Evolutionary conservation across 305 asterid genomes (phyloP).

Genomic region (Solanum hybrid): DNA sequence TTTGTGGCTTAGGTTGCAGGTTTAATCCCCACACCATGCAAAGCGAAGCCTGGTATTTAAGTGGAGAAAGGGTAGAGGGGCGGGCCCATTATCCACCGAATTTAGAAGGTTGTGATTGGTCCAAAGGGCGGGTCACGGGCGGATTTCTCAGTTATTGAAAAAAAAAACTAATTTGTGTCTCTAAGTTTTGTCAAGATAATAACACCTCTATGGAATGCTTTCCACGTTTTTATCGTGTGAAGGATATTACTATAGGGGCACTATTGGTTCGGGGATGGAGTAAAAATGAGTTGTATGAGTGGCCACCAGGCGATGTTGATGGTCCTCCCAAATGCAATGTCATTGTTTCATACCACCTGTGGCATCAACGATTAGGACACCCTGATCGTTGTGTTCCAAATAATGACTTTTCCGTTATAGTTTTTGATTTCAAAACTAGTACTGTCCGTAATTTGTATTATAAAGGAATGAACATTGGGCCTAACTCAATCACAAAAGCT

Average conservation of each 20-base stretch:
- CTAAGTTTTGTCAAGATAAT: background rate
- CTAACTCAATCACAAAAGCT: background rate
- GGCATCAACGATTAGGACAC: background rate
- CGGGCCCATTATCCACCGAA: background rate
- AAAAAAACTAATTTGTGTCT: background rate
- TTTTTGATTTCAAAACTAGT: background rate
- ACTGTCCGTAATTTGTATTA: background rate
- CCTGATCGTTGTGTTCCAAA: background rate
- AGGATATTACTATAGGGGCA: background rate
- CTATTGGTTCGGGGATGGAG: background rate
- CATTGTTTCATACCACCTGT: background rate
- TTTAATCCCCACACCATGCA: background rate
- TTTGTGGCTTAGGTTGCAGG: background rate
- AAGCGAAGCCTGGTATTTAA: background rate
- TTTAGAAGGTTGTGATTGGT: background rate
- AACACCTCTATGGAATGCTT: background rate
- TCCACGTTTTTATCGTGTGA: background rate
- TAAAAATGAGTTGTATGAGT: background rate
- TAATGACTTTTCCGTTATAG: background rate
- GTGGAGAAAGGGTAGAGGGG: background rate
- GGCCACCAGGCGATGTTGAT: background rate
- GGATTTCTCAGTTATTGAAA: background rate
- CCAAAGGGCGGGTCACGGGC: background rate
- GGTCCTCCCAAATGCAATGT: background rate
- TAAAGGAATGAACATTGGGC: background rate